Conservation (phyloP, 805 yeast genomes). For the Hanseniaspora guilliermondii region DNA sequence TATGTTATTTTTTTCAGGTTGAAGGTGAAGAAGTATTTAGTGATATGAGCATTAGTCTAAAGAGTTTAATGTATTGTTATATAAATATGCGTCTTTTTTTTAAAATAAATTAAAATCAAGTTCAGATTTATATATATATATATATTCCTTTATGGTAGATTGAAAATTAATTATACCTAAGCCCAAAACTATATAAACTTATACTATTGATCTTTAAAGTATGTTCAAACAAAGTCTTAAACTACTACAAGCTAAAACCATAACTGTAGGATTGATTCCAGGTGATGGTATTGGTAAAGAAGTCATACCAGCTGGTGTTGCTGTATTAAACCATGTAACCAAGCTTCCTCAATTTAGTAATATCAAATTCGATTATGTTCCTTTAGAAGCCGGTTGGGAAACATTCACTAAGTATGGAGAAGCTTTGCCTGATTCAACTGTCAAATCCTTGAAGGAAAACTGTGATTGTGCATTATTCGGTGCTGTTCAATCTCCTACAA, state of each 20-base stretch:
- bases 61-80: no score
- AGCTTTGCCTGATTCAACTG: constrained; percentile 89
- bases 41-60: no score
- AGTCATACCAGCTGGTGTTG: constrained; percentile 93
- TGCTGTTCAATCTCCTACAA: constrained; percentile 90
- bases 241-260: constrained; percentile 33
- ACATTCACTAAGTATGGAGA: constrained; percentile 88
- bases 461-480: constrained; percentile 98
- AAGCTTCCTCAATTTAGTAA: constrained; percentile 31
- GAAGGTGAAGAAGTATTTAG: no score
- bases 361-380: constrained; percentile 62
- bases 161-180: no score
- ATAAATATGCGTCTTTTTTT: no score
- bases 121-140: not conserved
- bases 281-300: constrained; percentile 98
- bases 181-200: not conserved
- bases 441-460: constrained; percentile 55
- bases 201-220: not conserved
- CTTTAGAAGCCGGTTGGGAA: constrained; percentile 89
- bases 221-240: constrained; percentile 27
- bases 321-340: constrained; percentile 72
- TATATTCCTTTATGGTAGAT: no score
- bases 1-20: no score
- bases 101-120: not conserved
- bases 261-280: constrained; percentile 67